Conservation (phyloP, 306 rosid species). For the Begonia peltatifolia region DNA sequence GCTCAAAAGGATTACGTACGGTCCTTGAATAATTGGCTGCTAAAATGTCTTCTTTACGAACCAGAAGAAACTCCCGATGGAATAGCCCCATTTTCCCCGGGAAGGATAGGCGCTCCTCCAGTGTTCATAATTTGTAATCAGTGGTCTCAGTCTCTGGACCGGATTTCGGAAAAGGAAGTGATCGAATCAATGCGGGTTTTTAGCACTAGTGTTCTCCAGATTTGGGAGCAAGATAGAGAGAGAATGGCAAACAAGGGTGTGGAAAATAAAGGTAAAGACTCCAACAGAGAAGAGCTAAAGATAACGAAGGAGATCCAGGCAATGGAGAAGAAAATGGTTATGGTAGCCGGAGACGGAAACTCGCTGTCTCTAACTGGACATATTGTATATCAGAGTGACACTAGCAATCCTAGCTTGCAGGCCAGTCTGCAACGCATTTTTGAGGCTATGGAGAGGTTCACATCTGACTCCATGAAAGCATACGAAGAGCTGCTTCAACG, state of each 20-base stretch:
- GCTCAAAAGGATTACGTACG: slow-evolving; percentile 80
- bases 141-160: slow-evolving; percentile 90
- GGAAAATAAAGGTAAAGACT: slow-evolving; percentile 52
- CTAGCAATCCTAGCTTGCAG: slow-evolving; percentile 57
- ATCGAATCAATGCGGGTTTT: slow-evolving; percentile 69
- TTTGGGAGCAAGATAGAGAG: slow-evolving; percentile 82
- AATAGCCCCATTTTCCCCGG: slow-evolving; percentile 78
- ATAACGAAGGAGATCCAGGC: slow-evolving; percentile 77
- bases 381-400: slow-evolving; percentile 59
- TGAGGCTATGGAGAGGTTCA: slow-evolving; percentile 94
- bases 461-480: slow-evolving; percentile 45
- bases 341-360: slow-evolving; percentile 41
- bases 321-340: slow-evolving; percentile 54
- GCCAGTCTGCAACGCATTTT: slow-evolving; percentile 78
- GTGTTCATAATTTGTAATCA: slow-evolving; percentile 89
- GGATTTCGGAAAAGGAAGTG: slow-evolving; percentile 83
- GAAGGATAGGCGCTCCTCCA: slow-evolving; percentile 84
- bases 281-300: slow-evolving; percentile 80
- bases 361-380: slow-evolving; percentile 37
- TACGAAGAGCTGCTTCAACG: slow-evolving; percentile 79
- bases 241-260: slow-evolving; percentile 59
- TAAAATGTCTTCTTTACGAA: slow-evolving; percentile 62
- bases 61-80: slow-evolving; percentile 95
- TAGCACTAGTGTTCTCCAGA: slow-evolving; percentile 56
- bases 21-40: slow-evolving; percentile 84